Percentiles rank a stretch among this genome's conserved stretches.
phyloP scores from a whole-genome alignment of 192 early-diverging fungal species.

The Helicostylum pulchrum region DNA sequence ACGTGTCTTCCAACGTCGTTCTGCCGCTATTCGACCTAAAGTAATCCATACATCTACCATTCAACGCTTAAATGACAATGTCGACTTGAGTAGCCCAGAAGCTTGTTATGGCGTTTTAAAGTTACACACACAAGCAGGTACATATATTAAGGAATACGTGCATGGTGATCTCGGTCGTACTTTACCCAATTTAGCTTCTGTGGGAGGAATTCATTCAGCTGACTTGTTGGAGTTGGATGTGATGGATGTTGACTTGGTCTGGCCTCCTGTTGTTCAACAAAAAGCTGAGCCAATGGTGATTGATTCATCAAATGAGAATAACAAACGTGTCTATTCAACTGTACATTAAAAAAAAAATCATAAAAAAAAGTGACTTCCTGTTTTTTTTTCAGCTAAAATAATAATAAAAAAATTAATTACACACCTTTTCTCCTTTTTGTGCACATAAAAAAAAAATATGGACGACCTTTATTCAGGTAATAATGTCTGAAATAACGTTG shows the following conservation, averaged over 20 bases:
- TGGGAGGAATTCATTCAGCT: slow-evolving; percentile 53
- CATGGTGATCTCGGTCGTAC: slow-evolving; percentile 92
- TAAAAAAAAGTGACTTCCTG: neutral
- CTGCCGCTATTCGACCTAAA: slow-evolving; percentile 19
- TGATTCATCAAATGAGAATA: too few relatives aligned
- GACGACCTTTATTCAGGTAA: slow-evolving; percentile 10
- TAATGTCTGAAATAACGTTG: neutral
- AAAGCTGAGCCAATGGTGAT: neutral
- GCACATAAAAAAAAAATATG: neutral
- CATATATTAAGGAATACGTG: slow-evolving; percentile 95
- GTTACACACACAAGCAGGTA: slow-evolving; percentile 83
- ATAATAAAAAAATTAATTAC: neutral
- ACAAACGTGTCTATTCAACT: too few relatives aligned
- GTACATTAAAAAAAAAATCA: neutral
- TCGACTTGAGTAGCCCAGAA: neutral
- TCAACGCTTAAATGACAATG: neutral
- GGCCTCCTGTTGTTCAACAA: slow-evolving; percentile 56
- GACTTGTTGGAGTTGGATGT: slow-evolving; percentile 86
- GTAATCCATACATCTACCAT: slow-evolving; percentile 15
- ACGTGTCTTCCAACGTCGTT: slow-evolving; percentile 59
- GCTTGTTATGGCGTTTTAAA: slow-evolving; percentile 56
- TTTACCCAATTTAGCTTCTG: slow-evolving; percentile 64
- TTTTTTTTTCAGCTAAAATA: too few relatives aligned
- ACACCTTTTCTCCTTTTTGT: neutral
- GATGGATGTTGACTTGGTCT: slow-evolving; percentile 78